These are phyloP conservation scores for Paxillus ammoniavirescens DNA, from an alignment of 768 basidiomycete genomes.

Conservation along the genomic window DNA sequence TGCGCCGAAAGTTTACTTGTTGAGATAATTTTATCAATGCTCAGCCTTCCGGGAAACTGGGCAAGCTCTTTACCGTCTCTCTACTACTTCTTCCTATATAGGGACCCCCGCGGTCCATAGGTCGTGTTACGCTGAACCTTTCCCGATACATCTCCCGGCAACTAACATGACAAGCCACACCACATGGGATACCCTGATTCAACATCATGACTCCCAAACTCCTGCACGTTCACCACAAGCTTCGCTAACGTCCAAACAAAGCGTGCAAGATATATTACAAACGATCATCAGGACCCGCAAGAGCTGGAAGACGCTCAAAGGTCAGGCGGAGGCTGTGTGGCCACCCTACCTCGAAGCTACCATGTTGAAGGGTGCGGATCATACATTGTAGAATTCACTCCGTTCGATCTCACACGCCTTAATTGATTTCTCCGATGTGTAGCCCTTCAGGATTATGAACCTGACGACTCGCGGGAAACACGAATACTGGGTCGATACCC, in stretches of 20 bases:
- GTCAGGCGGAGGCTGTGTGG: constrained; percentile 71
- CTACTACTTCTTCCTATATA: constrained; percentile 23
- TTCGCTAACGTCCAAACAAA: constrained; percentile 13
- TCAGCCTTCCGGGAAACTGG: constrained; percentile 21
- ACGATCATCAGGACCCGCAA: constrained; percentile 68
- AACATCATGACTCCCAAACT: neutral
- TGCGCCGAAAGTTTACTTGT: constrained; percentile 3
- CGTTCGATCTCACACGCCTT: constrained; percentile 7
- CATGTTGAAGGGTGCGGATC: constrained; percentile 62
- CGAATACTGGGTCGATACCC: constrained; percentile 73
- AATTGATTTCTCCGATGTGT: constrained; percentile 13
- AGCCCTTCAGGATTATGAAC: constrained; percentile 74
- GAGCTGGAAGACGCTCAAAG: constrained; percentile 73
- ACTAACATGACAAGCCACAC: constrained; percentile 1
- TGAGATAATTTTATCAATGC: constrained; percentile 10
- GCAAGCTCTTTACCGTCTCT: constrained; percentile 18
- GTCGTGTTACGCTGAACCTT: constrained; percentile 1
- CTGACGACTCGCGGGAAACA: constrained; percentile 71
- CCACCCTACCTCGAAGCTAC: constrained; percentile 77
- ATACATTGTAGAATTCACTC: constrained; percentile 1
- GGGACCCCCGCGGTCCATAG: constrained; percentile 5
- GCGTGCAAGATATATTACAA: constrained; percentile 54
- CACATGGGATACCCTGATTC: constrained; percentile 1
- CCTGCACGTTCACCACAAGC: constrained; percentile 10
- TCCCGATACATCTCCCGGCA: constrained; percentile 17